Evolutionary conservation across 1,284 basidiomycete genomes (phyloP), one percentile per base, ranked within the genome.

Genomic region (Malassezia obtusa): DNA sequence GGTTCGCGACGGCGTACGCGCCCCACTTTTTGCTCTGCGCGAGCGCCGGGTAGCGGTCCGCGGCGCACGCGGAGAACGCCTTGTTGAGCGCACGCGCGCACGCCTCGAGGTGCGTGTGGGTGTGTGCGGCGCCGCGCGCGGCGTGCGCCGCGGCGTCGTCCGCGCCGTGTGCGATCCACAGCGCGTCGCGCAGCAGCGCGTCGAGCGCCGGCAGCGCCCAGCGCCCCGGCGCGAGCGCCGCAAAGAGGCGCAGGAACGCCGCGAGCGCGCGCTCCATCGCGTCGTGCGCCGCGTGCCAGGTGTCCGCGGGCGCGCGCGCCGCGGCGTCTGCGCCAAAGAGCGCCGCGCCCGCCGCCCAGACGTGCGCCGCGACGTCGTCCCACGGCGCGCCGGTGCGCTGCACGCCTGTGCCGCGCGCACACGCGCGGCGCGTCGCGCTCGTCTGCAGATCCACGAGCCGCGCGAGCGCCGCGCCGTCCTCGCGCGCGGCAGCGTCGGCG

Each of bases 61-160:
- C 89, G 59, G 94, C 81, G 72, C 90, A 95, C 52, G 82, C 81
- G 14, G 85, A 84, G 75, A 98, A 96, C 5, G 89, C 90, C 70
- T 91, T 95, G 56, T 87, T 86, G 49, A 94, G 85, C 28, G 84
- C 81, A 24, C 90, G 78, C 0, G 90, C 88, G n/a, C 89, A 85
- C 65, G 91, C 89, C 67, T 96, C 90, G 79, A 90, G 84, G 57
- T 80, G 63, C 81, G 79, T 70, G 55, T 68, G 76, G 59, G 59
- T 33, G 11, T 52, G 24, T 30, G 46, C 10, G 5, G 31, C 44
- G 9, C 21, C 28, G 19, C 45, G 17, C n/a, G 33, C 51, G 4
- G 52, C 44, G 24, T 38, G 28, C 8, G 61, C 45, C 14, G 38
- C 15, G 10, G 64, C 60, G 3, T 44, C 17, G 35, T 73, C 70